Evolutionary conservation across 2,329 filamentous ascomycete species (phyloP), one percentile per base, ranked within the genome.

Genomic region (Colletotrichum orbiculare): DNA sequence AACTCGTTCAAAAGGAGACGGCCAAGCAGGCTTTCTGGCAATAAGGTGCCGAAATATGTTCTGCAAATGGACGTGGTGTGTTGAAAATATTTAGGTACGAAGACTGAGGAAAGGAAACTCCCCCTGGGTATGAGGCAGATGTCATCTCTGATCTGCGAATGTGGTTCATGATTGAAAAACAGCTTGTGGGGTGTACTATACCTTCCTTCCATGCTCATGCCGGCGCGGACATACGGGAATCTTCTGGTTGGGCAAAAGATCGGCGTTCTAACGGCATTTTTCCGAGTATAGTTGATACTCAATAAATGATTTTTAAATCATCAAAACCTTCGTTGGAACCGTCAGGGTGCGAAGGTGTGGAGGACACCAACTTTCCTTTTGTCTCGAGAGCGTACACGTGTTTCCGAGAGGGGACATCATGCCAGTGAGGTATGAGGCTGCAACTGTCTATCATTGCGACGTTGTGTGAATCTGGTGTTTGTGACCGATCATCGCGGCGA

Each of bases 1-100:
- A 90, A 83, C 80, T 88, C 54, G 83, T 87, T 60, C 84, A 89
- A 80, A 90, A 90, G 82, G 87, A 90, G 82, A 82, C 82, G 71
- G 77, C 79, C 70, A 87, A 85, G 79, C 85, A 88, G 79, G 79
- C 79, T 67, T 82, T 83, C 73, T 82, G 82, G 78, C 77, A 77
- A 68, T 79, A 77, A 71, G 75, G 11, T 25, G 25, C 25, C 25
- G 3, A 25, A 25, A 50, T 1, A 11, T 15, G 37, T 38, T 10
- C 9, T 7, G 5, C 12, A 17, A 8, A 9, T 8, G 43, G 43
- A 17, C 43, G 15, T 8, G n/a, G 17, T 17, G 15, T 46, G 43
- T 46, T 17, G 10, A 8, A 15, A 17, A 46, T 46, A n/a, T 43
- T n/a, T n/a, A 54, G 35, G 37, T 53, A 63, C 48, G 58, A 48